Evolutionary conservation across 768 basidiomycete species (phyloP).

Genomic region (Lentinus brumalis): DNA sequence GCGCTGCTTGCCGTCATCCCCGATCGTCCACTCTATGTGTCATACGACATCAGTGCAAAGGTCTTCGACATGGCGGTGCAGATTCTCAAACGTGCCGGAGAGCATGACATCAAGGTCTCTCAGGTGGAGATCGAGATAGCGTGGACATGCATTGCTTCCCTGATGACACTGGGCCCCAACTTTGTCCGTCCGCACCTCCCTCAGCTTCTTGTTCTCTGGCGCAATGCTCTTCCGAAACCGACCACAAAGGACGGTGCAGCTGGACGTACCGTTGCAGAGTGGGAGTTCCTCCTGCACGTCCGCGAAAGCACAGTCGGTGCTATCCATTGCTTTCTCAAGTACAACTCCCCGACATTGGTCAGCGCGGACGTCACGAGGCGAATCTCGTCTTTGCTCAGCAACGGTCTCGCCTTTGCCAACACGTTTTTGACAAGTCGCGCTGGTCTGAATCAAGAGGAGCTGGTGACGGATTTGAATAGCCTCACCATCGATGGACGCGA

Average conservation of each 20-base stretch:
- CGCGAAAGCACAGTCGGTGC: conserved; percentile 90
- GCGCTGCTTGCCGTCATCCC: conserved; percentile 86
- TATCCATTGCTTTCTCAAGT: conserved; percentile 82
- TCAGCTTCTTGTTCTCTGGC: conserved; percentile 93
- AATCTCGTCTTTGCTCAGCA: conserved; percentile 82
- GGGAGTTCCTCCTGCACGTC: conserved; percentile 89
- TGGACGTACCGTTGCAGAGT: conserved; percentile 73
- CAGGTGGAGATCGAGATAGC: conserved; percentile 89
- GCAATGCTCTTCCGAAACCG: conserved; percentile 95
- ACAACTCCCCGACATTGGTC: conserved; percentile 74
- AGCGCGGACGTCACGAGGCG: conserved; percentile 91
- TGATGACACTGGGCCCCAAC: conserved; percentile 91
- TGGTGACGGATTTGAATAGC: conserved; percentile 39
- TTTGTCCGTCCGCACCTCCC: conserved; percentile 94
- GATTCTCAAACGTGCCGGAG: conserved; percentile 86
- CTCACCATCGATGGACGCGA: conserved; percentile 77
- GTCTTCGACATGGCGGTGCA: conserved; percentile 90
- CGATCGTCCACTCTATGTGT: conserved; percentile 88
- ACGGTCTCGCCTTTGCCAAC: conserved; percentile 87
- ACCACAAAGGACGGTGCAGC: conserved; percentile 79
- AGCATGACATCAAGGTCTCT: conserved; percentile 84
- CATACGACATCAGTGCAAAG: conserved; percentile 89
- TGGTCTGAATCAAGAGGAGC: conserved; percentile 57
- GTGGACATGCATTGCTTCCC: conserved; percentile 87
- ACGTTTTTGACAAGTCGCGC: conserved; percentile 73